A percentile compares a stretch with the other conserved stretches of the same genome.
phyloP scores from a whole-genome alignment of 768 basidiomycete genomes.

The Clavulina sp. region DNA sequence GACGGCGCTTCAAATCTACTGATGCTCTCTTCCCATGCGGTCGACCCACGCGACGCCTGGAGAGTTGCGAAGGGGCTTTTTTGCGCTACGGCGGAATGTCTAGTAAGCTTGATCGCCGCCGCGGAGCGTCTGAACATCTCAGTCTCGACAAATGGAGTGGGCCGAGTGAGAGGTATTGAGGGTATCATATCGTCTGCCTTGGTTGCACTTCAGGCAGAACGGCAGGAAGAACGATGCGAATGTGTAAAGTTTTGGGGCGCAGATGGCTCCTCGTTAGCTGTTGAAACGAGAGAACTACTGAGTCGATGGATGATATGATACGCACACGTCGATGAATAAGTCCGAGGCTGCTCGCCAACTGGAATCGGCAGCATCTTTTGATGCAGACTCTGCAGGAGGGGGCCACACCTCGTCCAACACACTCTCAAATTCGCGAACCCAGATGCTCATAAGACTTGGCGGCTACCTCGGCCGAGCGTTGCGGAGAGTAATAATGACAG shows the following conservation, averaged over 20 bases:
- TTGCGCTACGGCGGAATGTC: slow-evolving; percentile 34
- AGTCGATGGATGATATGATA: too few species aligned
- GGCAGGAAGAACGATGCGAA: neutral
- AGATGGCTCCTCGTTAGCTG: neutral
- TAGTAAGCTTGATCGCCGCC: slow-evolving; percentile 40
- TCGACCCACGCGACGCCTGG: slow-evolving; percentile 45
- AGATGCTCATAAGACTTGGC: neutral
- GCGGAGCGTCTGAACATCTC: neutral
- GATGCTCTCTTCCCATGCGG: slow-evolving; percentile 52
- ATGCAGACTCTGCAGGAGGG: neutral
- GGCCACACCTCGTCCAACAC: neutral
- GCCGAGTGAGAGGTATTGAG: neutral
- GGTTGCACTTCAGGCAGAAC: neutral
- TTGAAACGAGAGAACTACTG: neutral
- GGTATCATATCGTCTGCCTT: too few species aligned
- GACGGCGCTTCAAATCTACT: slow-evolving; percentile 51
- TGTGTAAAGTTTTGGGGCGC: neutral
- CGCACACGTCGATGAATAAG: too few species aligned
- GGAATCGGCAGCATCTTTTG: neutral
- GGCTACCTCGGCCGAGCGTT: neutral
- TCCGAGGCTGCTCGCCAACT: neutral
- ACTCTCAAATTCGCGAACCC: neutral
- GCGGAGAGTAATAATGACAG: neutral
- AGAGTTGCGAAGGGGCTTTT: slow-evolving; percentile 55
- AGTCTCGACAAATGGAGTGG: neutral